Conservation (phyloP, 2,329 filamentous ascomycete species). For the Orbilia oligospora region DNA sequence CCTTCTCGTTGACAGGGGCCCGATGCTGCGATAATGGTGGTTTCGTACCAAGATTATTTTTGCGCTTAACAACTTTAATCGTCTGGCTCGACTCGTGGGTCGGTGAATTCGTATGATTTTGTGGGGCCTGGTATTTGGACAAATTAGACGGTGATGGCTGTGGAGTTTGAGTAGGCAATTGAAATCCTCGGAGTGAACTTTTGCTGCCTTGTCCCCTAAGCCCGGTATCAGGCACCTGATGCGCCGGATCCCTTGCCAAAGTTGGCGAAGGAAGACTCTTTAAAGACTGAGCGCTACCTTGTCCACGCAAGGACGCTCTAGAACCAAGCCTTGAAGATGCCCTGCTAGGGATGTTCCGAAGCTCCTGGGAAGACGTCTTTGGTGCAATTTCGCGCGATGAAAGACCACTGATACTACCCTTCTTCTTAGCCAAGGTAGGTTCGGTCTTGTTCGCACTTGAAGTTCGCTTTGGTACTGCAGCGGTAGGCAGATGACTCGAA, state of each 20-base stretch:
- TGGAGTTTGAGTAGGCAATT: conserved; percentile 17
- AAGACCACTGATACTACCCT: conserved; percentile 34
- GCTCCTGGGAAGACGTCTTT: conserved; percentile 41
- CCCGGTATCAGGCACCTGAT: conserved; percentile 22
- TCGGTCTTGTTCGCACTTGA: conserved; percentile 54
- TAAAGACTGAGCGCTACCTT: conserved; percentile 45
- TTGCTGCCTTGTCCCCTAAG: conserved; percentile 34
- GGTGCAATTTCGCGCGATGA: conserved; percentile 42
- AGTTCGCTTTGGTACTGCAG: conserved; percentile 28
- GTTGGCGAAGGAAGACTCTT: conserved; percentile 31
- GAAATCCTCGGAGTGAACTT: conserved; percentile 30
- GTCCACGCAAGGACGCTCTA: conserved; percentile 26
- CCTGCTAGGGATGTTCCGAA: conserved; percentile 51
- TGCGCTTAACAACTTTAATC: conserved; percentile 61
- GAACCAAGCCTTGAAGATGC: conserved; percentile 48
- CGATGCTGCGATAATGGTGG: conserved; percentile 10
- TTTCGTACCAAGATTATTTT: conserved; percentile 46
- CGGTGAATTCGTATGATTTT: conserved; percentile 28
- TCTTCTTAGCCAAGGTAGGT: conserved; percentile 46
- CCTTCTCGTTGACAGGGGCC: not conserved
- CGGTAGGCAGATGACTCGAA: conserved; percentile 33
- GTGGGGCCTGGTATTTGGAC: not conserved
- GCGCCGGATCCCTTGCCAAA: conserved; percentile 22
- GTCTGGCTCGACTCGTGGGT: conserved; percentile 38
- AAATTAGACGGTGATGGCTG: conserved; percentile 4